A percentile compares a stretch with the other conserved stretches of the same genome.
These are phyloP conservation scores for Arthrobotrys megalospora DNA, from an alignment of 2,329 filamentous ascomycete genomes.

Conservation along the genomic window DNA sequence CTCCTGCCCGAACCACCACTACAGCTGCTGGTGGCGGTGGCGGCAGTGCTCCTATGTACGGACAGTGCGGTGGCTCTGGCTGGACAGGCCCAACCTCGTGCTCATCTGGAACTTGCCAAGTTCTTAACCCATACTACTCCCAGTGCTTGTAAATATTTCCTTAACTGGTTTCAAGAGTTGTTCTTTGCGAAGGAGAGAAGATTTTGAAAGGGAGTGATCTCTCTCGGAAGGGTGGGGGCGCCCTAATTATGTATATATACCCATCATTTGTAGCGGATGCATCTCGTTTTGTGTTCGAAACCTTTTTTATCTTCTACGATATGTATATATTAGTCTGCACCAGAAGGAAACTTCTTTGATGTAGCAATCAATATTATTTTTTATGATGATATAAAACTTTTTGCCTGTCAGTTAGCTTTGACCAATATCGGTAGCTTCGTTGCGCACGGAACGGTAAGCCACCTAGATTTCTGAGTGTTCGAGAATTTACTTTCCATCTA, in stretches of 20 bases:
- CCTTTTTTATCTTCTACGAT: slow-evolving; percentile 32
- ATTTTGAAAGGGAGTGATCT: not conserved
- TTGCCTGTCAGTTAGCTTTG: too few relatives aligned
- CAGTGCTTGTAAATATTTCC: slow-evolving; percentile 46
- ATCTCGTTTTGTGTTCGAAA: slow-evolving; percentile 25
- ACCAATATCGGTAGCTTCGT: too few relatives aligned
- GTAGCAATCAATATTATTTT: slow-evolving; percentile 55
- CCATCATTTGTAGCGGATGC: slow-evolving; percentile 30
- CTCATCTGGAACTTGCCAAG: slow-evolving; percentile 65
- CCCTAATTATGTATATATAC: slow-evolving; percentile 47
- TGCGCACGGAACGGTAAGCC: too few relatives aligned
- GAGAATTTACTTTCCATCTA: too few relatives aligned
- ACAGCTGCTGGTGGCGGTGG: slow-evolving; percentile 2
- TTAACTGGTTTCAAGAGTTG: not conserved
- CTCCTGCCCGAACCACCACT: slow-evolving; percentile 38
- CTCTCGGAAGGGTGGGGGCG: not conserved
- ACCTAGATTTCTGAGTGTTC: too few relatives aligned
- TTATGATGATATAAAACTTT: slow-evolving; percentile 18
- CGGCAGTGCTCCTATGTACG: slow-evolving; percentile 64
- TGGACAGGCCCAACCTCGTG: slow-evolving; percentile 66
- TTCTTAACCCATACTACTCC: slow-evolving; percentile 65
- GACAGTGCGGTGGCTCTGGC: slow-evolving; percentile 66
- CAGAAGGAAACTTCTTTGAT: slow-evolving; percentile 52
- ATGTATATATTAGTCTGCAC: slow-evolving; percentile 61
- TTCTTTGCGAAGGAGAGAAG: not conserved